phyloP scores from a whole-genome alignment of 1,284 basidiomycete species.

The Ganoderma sinense region DNA sequence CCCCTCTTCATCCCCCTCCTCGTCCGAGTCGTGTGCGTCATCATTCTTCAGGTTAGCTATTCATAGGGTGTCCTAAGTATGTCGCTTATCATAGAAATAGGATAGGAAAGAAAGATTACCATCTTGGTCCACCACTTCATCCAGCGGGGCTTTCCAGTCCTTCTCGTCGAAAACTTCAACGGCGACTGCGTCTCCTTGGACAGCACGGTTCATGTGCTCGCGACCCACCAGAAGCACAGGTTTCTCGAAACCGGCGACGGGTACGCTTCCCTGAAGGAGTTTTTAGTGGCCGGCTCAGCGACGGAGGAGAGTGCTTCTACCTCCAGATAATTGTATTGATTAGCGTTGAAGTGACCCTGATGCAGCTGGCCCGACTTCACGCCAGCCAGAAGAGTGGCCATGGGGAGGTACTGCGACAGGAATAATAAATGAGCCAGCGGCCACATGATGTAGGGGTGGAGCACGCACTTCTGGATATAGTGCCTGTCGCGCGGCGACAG shows the following conservation, averaged over 20 bases:
- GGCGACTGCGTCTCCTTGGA: slow-evolving; percentile 94
- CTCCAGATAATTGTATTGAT: slow-evolving; percentile 96
- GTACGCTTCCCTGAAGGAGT: slow-evolving; percentile 79
- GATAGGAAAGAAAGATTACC: slow-evolving; percentile 50
- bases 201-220: slow-evolving; percentile 95
- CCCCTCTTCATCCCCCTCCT: slow-evolving; percentile 57
- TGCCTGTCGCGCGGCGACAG: slow-evolving; percentile 59
- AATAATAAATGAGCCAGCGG: slow-evolving; percentile 8
- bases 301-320: slow-evolving; percentile 45
- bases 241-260: slow-evolving; percentile 75
- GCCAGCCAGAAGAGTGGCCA: slow-evolving; percentile 80
- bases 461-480: slow-evolving; percentile 79
- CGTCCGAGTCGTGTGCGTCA: slow-evolving; percentile 83
- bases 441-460: not conserved
- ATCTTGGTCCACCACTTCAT: slow-evolving; percentile 95
- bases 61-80: slow-evolving; percentile 9
- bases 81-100: slow-evolving; percentile 5
- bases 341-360: slow-evolving; percentile 96
- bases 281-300: not conserved
- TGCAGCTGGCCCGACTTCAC: slow-evolving; percentile 87
- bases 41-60: slow-evolving; percentile 88
- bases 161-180: slow-evolving; percentile 89
- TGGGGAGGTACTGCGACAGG: slow-evolving; percentile 78
- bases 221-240: slow-evolving; percentile 89
- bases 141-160: slow-evolving; percentile 93